Evolutionary conservation across 1,139 yeast species (phyloP).

Genomic region (Yamadazyma jaroonii): DNA sequence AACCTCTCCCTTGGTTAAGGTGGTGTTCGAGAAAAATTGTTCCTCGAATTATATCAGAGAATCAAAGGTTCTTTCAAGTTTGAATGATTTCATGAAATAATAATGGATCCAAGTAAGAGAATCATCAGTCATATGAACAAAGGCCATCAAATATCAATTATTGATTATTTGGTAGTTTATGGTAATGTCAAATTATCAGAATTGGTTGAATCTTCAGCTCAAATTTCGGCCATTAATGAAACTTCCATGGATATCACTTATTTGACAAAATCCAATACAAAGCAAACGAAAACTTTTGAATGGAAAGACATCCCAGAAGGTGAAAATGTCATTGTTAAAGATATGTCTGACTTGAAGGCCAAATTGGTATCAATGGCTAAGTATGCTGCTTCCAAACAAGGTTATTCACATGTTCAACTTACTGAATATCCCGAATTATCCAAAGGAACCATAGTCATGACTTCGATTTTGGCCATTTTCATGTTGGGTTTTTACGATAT

Average conservation of each 20-base stretch:
- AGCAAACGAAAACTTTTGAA: conserved; percentile 18
- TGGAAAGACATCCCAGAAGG: conserved; percentile 49
- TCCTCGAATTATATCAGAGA: too few relatives aligned
- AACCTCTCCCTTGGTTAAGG: too few relatives aligned
- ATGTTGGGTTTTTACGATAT: conserved; percentile 27
- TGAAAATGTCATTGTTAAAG: conserved; percentile 37
- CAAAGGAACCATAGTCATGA: conserved; percentile 12
- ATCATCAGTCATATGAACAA: conserved; percentile 70
- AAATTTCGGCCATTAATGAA: conserved; percentile 46
- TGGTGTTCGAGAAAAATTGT: too few relatives aligned
- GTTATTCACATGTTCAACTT: conserved; percentile 58
- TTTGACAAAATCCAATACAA: conserved; percentile 17
- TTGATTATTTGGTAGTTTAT: conserved; percentile 67
- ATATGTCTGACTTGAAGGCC: conserved; percentile 50
- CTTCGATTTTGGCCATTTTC: conserved; percentile 26
- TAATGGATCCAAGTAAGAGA: conserved; percentile 30
- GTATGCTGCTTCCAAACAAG: conserved; percentile 63
- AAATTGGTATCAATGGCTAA: conserved; percentile 68
- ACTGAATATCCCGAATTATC: conserved; percentile 40
- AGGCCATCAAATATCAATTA: conserved; percentile 66
- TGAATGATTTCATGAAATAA: too few relatives aligned
- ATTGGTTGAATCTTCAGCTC: conserved; percentile 24
- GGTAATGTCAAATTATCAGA: conserved; percentile 48
- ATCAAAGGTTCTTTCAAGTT: too few relatives aligned
- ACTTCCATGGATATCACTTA: conserved; percentile 46